Evolutionary conservation across 129 eudicot species (phyloP), one percentile per base, ranked within the genome.

Genomic region (Dittrichia graveolens): DNA sequence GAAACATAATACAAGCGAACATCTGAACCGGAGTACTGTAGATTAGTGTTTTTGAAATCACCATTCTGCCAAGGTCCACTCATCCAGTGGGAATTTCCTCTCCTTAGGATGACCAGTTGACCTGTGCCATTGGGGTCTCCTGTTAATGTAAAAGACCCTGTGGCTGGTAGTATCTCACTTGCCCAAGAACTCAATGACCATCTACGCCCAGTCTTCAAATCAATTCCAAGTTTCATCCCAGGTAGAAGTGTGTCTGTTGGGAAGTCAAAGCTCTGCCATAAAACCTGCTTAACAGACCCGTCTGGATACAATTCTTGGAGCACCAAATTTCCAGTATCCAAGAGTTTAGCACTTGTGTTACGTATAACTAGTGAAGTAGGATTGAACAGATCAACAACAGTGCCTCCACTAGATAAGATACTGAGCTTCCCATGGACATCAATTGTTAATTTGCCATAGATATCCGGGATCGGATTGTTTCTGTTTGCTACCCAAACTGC

Each of bases 201-300:
- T 47, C 46, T 71, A 43, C 39, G 56, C 14, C 58, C 69, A 12
- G 78, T 77, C 16, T 46, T 65, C 0, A 68, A 52, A 59, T 80
- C 41, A 45, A 65, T 67, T 8, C 74, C 65, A 0, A 77, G 54
- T 49, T 60, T 77, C 85, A 69, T 80, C 35, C 46, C 59, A 11
- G 76, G 89, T 45, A 84, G 43, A 40, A 81, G 68, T 0, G 83
- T 61, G 34, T 81, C 81, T 11, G 74, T 49, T 1, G 89, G 88
- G 64, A 78, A 68, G 19, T 75, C 65, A 76, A 81, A 82, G 60
- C 85, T 84, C 72, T 85, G 77, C 89, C 89, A 85, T 8, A 81
- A 7, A 0, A 62, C 55, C 34, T 5, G 42, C 9, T 71, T 82
- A 71, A 61, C 50, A 5, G 85, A 60, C n/a, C 41, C 62, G 24